Conservation (phyloP, 495 filamentous ascomycete genomes). For the Gamarada debralockiae region DNA sequence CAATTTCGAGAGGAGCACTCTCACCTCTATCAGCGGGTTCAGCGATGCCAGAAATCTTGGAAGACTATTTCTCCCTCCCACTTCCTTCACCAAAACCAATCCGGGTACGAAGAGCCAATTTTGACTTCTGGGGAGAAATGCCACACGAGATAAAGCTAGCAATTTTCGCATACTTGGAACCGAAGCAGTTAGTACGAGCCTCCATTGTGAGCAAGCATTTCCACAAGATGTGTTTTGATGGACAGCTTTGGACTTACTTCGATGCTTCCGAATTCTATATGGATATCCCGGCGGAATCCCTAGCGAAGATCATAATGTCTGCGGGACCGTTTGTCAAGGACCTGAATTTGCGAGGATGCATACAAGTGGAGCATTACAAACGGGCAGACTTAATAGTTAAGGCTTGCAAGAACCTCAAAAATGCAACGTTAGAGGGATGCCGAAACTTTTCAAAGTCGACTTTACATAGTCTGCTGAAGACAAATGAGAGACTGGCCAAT, state of each 20-base stretch:
- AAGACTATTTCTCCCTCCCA: conserved; percentile 44
- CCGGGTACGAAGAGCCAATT: conserved; percentile 35
- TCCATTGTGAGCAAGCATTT: conserved; percentile 79
- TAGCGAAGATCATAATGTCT: conserved; percentile 78
- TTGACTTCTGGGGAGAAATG: conserved; percentile 78
- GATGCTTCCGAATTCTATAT: conserved; percentile 86
- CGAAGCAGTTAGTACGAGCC: conserved; percentile 77
- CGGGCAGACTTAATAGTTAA: conserved; percentile 69
- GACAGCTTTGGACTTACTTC: conserved; percentile 83
- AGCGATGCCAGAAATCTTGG: conserved; percentile 24
- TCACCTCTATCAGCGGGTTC: conserved; percentile 15
- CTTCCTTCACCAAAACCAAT: conserved; percentile 21
- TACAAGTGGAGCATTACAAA: conserved; percentile 74
- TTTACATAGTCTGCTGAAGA: conserved; percentile 74
- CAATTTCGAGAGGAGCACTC: conserved; percentile 37
- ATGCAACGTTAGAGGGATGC: conserved; percentile 85
- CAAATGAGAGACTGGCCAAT: conserved; percentile 72
- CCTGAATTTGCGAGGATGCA: conserved; percentile 65
- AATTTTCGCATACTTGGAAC: conserved; percentile 71
- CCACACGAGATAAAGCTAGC: conserved; percentile 78
- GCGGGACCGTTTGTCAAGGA: conserved; percentile 89
- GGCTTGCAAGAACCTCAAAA: conserved; percentile 79
- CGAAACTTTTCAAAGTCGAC: conserved; percentile 71
- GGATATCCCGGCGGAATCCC: conserved; percentile 75
- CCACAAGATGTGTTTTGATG: conserved; percentile 87